Evolutionary conservation across 352 stramenopile genomes (phyloP).

Genomic region (Phytophthora fragariae): DNA sequence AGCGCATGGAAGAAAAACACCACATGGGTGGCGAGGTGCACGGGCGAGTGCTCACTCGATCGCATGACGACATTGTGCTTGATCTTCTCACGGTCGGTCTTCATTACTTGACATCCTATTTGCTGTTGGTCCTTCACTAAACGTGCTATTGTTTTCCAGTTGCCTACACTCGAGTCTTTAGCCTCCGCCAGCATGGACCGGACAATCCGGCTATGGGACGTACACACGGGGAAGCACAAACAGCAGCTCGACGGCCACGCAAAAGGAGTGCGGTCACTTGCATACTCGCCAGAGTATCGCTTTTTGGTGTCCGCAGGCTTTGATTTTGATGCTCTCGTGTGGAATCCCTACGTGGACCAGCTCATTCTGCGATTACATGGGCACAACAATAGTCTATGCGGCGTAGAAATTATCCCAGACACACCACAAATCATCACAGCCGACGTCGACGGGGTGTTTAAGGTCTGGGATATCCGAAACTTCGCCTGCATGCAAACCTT

Average conservation of each 20-base stretch:
- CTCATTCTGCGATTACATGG: slow-evolving; percentile 87
- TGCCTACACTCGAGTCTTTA: slow-evolving; percentile 82
- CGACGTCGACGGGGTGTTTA: slow-evolving; percentile 86
- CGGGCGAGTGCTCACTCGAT: slow-evolving; percentile 66
- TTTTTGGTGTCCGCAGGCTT: slow-evolving; percentile 90
- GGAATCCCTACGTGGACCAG: slow-evolving; percentile 92
- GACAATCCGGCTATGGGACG: slow-evolving; percentile 91
- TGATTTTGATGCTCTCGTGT: slow-evolving; percentile 90
- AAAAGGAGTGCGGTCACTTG: slow-evolving; percentile 83
- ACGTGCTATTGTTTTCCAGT: slow-evolving; percentile 32
- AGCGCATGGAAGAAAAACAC: slow-evolving; percentile 86
- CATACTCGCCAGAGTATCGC: slow-evolving; percentile 87
- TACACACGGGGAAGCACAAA: slow-evolving; percentile 86
- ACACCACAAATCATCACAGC: slow-evolving; percentile 89
- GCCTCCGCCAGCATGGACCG: slow-evolving; percentile 90
- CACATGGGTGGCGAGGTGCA: slow-evolving; percentile 78
- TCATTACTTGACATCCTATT: slow-evolving; percentile 9
- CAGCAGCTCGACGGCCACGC: slow-evolving; percentile 86
- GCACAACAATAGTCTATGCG: slow-evolving; percentile 87
- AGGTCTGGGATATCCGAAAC: slow-evolving; percentile 92
- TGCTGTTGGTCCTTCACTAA: background rate
- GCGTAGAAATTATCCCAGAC: slow-evolving; percentile 87
- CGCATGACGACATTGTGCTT: slow-evolving; percentile 90
- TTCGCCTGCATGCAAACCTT: slow-evolving; percentile 92
- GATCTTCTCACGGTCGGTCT: slow-evolving; percentile 73